These are phyloP conservation scores for Apostasia shenzhenica DNA, from an alignment of 106 monocot species.

Conservation along the genomic window DNA sequence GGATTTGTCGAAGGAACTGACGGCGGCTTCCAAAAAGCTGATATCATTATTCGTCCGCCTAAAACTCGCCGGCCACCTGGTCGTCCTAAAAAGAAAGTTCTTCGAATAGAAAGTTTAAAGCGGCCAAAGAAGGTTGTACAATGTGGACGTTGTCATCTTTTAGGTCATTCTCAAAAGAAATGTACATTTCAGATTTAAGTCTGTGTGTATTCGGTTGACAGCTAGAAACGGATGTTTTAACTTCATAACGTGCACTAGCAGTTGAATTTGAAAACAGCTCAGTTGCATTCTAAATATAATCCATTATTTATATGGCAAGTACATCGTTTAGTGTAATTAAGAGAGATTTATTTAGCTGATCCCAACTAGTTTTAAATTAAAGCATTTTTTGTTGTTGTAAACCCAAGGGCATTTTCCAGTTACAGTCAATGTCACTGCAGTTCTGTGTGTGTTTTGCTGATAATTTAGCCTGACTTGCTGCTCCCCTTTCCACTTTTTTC, in stretches of 20 bases:
- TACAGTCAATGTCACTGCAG: no score
- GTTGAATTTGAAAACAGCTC: not conserved
- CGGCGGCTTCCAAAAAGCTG: conserved; percentile 40
- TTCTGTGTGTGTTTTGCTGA: no score
- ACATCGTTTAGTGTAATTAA: no score
- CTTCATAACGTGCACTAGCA: not conserved
- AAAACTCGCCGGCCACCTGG: conserved; percentile 88
- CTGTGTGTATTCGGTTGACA: not conserved
- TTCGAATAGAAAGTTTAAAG: conserved; percentile 83
- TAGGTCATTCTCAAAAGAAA: conserved; percentile 99
- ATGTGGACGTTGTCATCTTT: conserved; percentile 93
- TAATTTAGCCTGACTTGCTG: no score
- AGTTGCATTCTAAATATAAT: no score
- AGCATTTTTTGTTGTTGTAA: no score
- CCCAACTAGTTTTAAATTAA: no score
- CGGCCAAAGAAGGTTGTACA: conserved; percentile 90
- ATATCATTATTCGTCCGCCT: conserved; percentile 71
- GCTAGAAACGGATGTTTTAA: conserved; percentile 1
- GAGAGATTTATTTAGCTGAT: no score
- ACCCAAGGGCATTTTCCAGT: no score
- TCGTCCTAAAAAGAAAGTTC: conserved; percentile 94
- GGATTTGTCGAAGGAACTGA: conserved; percentile 33
- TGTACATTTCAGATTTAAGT: conserved; percentile 38
- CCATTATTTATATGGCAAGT: no score
- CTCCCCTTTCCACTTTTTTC: no score